phyloP scores from a whole-genome alignment of 1,139 yeast species.

The Hyphopichia burtonii region DNA sequence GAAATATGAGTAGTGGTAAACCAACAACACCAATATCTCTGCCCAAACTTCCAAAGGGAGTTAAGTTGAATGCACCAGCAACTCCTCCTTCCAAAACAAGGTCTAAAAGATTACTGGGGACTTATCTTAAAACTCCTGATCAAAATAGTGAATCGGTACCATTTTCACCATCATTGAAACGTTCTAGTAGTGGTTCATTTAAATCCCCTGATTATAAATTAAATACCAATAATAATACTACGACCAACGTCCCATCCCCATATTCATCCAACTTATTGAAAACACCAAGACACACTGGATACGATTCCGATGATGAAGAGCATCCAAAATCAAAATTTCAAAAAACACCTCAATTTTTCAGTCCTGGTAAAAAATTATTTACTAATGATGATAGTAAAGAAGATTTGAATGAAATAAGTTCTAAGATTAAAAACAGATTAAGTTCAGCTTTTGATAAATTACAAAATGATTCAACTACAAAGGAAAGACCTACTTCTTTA shows the following conservation, averaged over 20 bases:
- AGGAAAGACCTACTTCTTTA: constrained; percentile 13
- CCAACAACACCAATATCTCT: constrained; percentile 38
- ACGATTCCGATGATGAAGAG: constrained; percentile 16
- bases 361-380: constrained; percentile 39
- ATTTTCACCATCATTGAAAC: constrained; percentile 40
- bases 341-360: constrained; percentile 42
- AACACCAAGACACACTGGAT: constrained; percentile 35
- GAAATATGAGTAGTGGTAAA: too few relatives aligned
- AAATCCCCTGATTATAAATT: constrained; percentile 35
- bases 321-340: constrained; percentile 24
- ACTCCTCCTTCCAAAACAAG: constrained; percentile 25
- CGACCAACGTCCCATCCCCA: constrained; percentile 19
- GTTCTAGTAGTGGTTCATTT: constrained; percentile 29
- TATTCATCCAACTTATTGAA: constrained; percentile 28
- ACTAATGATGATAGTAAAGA: constrained; percentile 24
- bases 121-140: constrained; percentile 35
- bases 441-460: constrained; percentile 43
- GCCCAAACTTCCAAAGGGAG: constrained; percentile 20
- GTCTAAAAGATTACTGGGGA: constrained; percentile 20
- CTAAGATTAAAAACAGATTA: constrained; percentile 36
- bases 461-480: constrained; percentile 15
- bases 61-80: constrained; percentile 20
- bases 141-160: constrained; percentile 23
- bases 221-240: constrained; percentile 15
- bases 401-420: constrained; percentile 39